phyloP scores from a whole-genome alignment of 2,329 filamentous ascomycete genomes.

The Fusarium tupiense region DNA sequence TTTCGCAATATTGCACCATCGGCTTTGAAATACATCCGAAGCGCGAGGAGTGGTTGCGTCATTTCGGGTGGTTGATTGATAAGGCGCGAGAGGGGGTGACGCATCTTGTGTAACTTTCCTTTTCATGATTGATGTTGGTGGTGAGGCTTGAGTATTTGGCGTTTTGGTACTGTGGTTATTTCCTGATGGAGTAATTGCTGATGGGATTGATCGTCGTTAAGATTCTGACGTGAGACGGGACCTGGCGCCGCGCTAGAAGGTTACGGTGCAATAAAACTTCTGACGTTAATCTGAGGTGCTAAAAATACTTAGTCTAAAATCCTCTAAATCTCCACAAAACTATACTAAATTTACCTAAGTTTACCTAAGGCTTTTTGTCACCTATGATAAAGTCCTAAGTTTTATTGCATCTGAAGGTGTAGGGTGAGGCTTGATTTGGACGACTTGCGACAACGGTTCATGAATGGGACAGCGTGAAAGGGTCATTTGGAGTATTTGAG shows the following conservation, averaged over 20 bases:
- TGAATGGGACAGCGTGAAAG: no score
- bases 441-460: background rate
- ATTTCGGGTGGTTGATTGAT: background rate
- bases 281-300: no score
- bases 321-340: no score
- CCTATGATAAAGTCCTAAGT: no score
- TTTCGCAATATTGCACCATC: background rate
- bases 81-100: background rate
- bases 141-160: background rate
- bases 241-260: background rate
- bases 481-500: no score
- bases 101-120: background rate
- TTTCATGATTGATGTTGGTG: background rate
- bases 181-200: background rate
- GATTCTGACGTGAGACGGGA: constrained; percentile 23
- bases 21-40: constrained; percentile 8
- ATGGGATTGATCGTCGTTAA: background rate
- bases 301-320: no score
- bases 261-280: background rate
- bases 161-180: background rate
- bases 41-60: constrained; percentile 17
- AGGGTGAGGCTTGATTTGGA: background rate
- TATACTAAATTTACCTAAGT: no score
- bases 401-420: background rate
- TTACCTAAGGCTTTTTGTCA: no score